Evolutionary conservation across 2,329 filamentous ascomycete species (phyloP), one percentile per base, ranked within the genome.

Genomic region (Ampelomyces quisqualis): DNA sequence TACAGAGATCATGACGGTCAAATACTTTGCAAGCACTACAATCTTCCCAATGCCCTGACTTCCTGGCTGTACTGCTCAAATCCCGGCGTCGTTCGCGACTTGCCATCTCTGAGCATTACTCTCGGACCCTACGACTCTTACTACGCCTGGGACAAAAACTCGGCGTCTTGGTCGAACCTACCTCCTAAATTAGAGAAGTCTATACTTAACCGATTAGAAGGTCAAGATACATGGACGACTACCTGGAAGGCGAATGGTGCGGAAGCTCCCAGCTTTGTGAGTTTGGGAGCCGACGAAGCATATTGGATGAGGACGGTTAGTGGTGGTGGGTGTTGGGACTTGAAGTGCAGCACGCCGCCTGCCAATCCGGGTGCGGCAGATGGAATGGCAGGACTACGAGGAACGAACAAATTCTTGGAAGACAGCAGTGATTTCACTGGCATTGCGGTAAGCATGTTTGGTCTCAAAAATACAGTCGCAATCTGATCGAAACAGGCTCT

Each of bases 301-400:
- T 65, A 64, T 31, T 65, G 61, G 33, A 63, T 65, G 62, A 39
- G 59, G 9, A 64, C 62, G 6, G 55, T 62, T 2, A 44, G 33
- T n/a, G 62, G 62, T 3, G 62, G 62, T 14, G 62, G 62, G 4
- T 56, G 55, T 22, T 65, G 62, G 60, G 60, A 65, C 34, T 38
- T 65, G 15, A 62, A 56, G 33, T 40, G 52, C 11, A 38, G 36
- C 14, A 43, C 23, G 13, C 23, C 23, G 10, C 30, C 38, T 34
- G 18, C 30, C 10, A 40, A 40, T 8, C 21, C 36, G 6, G 57
- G 36, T 45, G 51, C 40, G 54, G 38, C 41, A 5, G 52, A 54
- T 9, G 55, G 56, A 14, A 51, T 47, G 14, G 58, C 62, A 20
- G 61, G 61, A 3, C 43, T 64, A 19, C 40, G 40, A 8, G 62